These are phyloP conservation scores for Podaxis carcinomalis DNA, from an alignment of 768 basidiomycete species.

Conservation along the genomic window DNA sequence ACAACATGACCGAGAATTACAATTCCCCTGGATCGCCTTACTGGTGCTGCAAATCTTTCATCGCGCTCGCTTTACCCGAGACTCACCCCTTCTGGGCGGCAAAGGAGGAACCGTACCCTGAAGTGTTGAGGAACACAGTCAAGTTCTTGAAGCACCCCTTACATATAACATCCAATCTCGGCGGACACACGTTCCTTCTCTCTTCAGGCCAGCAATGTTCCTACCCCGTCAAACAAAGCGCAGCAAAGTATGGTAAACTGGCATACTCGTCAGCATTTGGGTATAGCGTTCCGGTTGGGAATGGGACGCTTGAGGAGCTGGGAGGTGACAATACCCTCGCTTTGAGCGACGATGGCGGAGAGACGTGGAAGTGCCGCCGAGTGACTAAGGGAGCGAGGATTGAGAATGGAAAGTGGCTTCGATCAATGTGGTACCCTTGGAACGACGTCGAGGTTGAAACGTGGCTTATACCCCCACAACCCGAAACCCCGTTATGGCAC, in stretches of 20 bases:
- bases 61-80: constrained; percentile 57
- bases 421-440: constrained; percentile 76
- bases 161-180: constrained; percentile 62
- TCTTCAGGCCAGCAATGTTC: constrained; percentile 78
- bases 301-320: constrained; percentile 64
- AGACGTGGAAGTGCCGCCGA: constrained; percentile 68
- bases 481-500: constrained; percentile 61
- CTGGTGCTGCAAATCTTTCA: constrained; percentile 80
- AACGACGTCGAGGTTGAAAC: constrained; percentile 69
- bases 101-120: constrained; percentile 63
- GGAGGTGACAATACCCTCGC: constrained; percentile 71
- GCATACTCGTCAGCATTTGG: constrained; percentile 77
- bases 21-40: constrained; percentile 77
- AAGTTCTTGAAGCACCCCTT: constrained; percentile 57
- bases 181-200: constrained; percentile 65
- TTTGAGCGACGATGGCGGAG: constrained; percentile 64
- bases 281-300: constrained; percentile 68
- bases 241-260: constrained; percentile 77
- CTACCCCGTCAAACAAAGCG: constrained; percentile 74
- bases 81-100: constrained; percentile 71
- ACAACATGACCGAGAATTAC: constrained; percentile 77
- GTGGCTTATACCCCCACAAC: constrained; percentile 64
- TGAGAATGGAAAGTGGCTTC: constrained; percentile 49
- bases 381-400: constrained; percentile 58
- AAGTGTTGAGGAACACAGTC: constrained; percentile 36